A percentile compares a stretch with the other conserved stretches of the same genome.
These are phyloP conservation scores for Cutaneotrichosporon daszewskae DNA, from an alignment of 1,284 basidiomycete species.

Conservation along the genomic window DNA sequence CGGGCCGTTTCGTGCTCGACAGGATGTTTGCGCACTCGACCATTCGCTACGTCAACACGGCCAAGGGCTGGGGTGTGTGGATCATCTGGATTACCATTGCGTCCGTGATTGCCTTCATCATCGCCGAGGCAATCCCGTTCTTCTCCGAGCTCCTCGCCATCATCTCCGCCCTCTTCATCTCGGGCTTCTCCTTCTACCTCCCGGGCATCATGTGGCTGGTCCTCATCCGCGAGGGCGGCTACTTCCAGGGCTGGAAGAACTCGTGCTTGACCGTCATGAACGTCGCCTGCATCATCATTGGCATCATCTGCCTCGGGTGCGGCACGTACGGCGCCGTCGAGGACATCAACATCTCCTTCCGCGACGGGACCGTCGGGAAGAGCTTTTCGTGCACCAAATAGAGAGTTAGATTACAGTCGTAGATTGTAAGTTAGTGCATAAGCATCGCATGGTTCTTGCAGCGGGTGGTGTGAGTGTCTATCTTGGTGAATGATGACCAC, in stretches of 20 bases:
- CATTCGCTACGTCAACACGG: slow-evolving; percentile 33
- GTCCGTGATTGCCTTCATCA: slow-evolving; percentile 8
- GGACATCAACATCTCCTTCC: slow-evolving; percentile 9
- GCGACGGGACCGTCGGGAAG: slow-evolving; percentile 4
- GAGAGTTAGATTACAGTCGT: too few species aligned
- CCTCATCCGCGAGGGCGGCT: slow-evolving; percentile 13
- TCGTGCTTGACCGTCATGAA: slow-evolving; percentile 7
- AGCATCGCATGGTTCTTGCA: too few species aligned
- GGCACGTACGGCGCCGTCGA: slow-evolving; percentile 9
- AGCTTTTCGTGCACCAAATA: slow-evolving; percentile 13
- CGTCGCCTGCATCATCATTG: slow-evolving; percentile 9
- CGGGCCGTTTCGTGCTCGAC: slow-evolving; percentile 13
- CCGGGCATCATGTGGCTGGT: slow-evolving; percentile 20
- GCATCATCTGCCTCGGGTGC: slow-evolving; percentile 9
- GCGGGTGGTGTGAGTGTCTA: too few species aligned
- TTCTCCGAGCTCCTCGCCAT: slow-evolving; percentile 33
- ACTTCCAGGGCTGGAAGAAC: slow-evolving; percentile 13
- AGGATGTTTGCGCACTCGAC: slow-evolving; percentile 6
- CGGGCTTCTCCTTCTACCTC: slow-evolving; percentile 15
- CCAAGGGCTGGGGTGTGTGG: slow-evolving; percentile 50
- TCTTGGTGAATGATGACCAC: too few species aligned
- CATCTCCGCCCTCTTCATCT: slow-evolving; percentile 23
- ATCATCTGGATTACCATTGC: slow-evolving; percentile 27
- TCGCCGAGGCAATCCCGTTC: slow-evolving; percentile 33
- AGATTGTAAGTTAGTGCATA: too few species aligned